These are phyloP conservation scores for Globisporangium lucens DNA, from an alignment of 352 stramenopile species.

Conservation along the genomic window DNA sequence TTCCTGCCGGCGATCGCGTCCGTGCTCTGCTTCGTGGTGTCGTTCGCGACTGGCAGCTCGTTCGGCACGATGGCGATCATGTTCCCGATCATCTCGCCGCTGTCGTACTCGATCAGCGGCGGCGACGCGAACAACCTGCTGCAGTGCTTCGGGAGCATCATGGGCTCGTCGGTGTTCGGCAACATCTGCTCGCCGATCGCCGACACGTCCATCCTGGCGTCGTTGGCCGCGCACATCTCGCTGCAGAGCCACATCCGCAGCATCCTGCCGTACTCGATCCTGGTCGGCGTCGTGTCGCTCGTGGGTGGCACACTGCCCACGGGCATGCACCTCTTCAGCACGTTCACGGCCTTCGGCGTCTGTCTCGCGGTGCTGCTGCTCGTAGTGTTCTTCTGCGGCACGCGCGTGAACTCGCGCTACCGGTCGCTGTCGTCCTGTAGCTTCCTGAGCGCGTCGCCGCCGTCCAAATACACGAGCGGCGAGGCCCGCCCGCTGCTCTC, in stretches of 20 bases:
- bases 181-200: constrained; percentile 91
- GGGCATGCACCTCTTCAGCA: constrained; percentile 65
- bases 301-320: constrained; percentile 68
- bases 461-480: constrained; percentile 39
- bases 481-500: constrained; percentile 55
- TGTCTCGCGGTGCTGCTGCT: constrained; percentile 69
- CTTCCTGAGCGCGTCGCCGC: constrained; percentile 63
- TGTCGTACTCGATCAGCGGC: constrained; percentile 80
- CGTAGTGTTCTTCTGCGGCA: constrained; percentile 80
- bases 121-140: constrained; percentile 80
- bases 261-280: constrained; percentile 79
- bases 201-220: constrained; percentile 91
- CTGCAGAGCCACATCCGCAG: constrained; percentile 84
- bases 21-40: constrained; percentile 87
- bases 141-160: constrained; percentile 86
- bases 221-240: constrained; percentile 70
- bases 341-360: constrained; percentile 78
- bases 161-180: constrained; percentile 84
- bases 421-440: constrained; percentile 72
- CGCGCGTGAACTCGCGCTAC: constrained; percentile 72
- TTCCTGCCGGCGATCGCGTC: constrained; percentile 80
- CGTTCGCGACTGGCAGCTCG: constrained; percentile 86
- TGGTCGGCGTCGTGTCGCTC: constrained; percentile 69
- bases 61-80: constrained; percentile 93
- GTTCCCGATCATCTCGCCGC: constrained; percentile 88